Evolutionary conservation across 2,329 filamentous ascomycete genomes (phyloP).

Genomic region (Thelonectria blattea): DNA sequence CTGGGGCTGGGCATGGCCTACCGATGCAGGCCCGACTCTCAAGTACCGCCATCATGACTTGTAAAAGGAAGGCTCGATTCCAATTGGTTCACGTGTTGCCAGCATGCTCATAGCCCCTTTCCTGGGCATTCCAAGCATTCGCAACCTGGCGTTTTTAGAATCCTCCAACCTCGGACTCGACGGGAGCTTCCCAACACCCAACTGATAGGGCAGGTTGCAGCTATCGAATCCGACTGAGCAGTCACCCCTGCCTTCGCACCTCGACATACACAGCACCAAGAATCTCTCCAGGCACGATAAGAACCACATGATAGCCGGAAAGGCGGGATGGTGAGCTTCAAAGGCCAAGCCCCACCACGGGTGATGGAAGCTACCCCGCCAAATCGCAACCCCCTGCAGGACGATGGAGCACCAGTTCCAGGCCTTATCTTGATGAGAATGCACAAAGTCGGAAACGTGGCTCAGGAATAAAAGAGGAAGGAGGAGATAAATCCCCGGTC

Average conservation of each 20-base stretch:
- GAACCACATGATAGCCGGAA: constrained; percentile 22
- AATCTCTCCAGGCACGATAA: constrained; percentile 4
- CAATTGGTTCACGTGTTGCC: neutral
- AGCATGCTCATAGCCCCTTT: neutral
- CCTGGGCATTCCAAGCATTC: neutral
- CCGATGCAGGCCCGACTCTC: constrained; percentile 12
- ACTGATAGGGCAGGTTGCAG: neutral
- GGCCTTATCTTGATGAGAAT: constrained; percentile 1
- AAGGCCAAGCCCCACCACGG: constrained; percentile 25
- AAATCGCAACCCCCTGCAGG: constrained; percentile 35
- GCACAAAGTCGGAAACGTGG: too few species aligned
- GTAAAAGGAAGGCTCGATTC: neutral
- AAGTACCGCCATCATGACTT: constrained; percentile 7
- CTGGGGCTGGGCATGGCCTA: constrained; percentile 7
- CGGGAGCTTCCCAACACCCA: neutral
- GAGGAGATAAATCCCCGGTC: neutral
- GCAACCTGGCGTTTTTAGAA: too few species aligned
- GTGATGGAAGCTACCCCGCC: constrained; percentile 35
- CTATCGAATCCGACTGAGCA: neutral
- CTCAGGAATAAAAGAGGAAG: too few species aligned
- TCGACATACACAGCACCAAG: constrained; percentile 4
- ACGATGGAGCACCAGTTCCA: constrained; percentile 2
- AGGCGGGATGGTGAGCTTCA: constrained; percentile 9
- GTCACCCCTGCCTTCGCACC: neutral
- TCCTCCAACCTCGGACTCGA: neutral